These are phyloP conservation scores for Glycine tomentella DNA, from an alignment of 306 rosid species.

Conservation along the genomic window DNA sequence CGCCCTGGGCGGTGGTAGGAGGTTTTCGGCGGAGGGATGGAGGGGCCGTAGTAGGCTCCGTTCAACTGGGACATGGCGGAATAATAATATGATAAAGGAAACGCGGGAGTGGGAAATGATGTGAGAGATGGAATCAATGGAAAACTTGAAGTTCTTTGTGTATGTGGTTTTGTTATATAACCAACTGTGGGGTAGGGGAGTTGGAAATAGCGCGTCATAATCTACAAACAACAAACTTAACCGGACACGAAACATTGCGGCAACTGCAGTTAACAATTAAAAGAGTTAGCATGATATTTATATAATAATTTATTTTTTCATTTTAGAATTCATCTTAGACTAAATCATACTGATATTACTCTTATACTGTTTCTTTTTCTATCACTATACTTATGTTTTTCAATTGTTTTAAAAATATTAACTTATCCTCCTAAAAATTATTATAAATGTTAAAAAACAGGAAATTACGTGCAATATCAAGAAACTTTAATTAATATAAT, in stretches of 20 bases:
- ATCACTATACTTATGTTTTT: too few relatives aligned
- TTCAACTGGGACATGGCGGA: slow-evolving; percentile 63
- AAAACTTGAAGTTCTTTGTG: not conserved
- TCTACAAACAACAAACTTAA: slow-evolving; percentile 1
- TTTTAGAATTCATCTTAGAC: too few relatives aligned
- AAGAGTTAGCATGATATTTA: too few relatives aligned
- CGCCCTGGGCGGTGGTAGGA: slow-evolving; percentile 63
- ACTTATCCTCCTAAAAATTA: too few relatives aligned
- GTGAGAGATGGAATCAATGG: not conserved
- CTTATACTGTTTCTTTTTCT: too few relatives aligned
- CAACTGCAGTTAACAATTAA: too few relatives aligned
- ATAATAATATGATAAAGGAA: not conserved
- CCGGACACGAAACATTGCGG: not conserved
- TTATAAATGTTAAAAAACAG: too few relatives aligned
- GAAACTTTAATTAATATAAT: too few relatives aligned
- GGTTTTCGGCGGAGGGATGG: slow-evolving; percentile 62
- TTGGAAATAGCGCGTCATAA: slow-evolving; percentile 40
- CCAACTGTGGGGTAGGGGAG: not conserved
- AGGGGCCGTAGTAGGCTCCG: slow-evolving; percentile 89
- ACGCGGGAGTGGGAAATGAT: not conserved
- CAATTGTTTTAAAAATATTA: too few relatives aligned
- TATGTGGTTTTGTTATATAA: not conserved
- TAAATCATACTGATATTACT: too few relatives aligned
- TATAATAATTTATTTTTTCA: too few relatives aligned
- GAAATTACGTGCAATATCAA: too few relatives aligned